Conservation (phyloP, 352 stramenopile genomes). For the Pythium aristosporum region DNA sequence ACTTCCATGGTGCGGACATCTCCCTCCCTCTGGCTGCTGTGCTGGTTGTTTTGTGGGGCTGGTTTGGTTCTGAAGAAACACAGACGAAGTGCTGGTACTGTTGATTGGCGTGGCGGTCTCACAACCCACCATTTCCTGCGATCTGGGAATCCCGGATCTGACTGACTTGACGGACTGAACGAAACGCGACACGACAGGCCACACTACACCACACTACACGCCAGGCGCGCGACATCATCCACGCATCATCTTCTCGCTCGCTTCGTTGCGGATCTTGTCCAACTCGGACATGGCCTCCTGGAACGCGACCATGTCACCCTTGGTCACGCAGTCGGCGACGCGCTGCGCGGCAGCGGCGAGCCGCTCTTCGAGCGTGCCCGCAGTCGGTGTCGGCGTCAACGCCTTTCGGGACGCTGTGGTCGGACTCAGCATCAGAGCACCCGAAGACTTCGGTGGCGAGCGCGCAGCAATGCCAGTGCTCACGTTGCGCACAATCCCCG, state of each 20-base stretch:
- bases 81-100: too few species aligned
- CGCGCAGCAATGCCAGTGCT: constrained; percentile 33
- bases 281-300: constrained; percentile 81
- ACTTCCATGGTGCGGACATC: constrained; percentile 1
- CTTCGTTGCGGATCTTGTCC: constrained; percentile 75
- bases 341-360: constrained; percentile 7
- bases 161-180: neutral
- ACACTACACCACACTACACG: constrained; percentile 1
- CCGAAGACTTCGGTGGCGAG: constrained; percentile 30
- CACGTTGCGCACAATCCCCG: constrained; percentile 54
- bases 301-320: constrained; percentile 80
- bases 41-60: neutral
- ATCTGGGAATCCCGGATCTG: neutral
- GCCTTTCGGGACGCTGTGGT: constrained; percentile 30
- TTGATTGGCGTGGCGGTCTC: too few species aligned
- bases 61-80: neutral
- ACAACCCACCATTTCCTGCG: too few species aligned
- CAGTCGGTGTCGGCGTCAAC: constrained; percentile 7
- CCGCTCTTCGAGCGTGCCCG: constrained; percentile 9
- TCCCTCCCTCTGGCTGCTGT: neutral
- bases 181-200: neutral
- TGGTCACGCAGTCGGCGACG: constrained; percentile 73
- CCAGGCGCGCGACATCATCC: constrained; percentile 30
- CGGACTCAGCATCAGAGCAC: constrained; percentile 15
- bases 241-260: constrained; percentile 65